Percentiles rank a stretch among this genome's conserved stretches.
phyloP scores from a whole-genome alignment of 2,329 filamentous ascomycete genomes.

The Penicillium brasilianum region DNA sequence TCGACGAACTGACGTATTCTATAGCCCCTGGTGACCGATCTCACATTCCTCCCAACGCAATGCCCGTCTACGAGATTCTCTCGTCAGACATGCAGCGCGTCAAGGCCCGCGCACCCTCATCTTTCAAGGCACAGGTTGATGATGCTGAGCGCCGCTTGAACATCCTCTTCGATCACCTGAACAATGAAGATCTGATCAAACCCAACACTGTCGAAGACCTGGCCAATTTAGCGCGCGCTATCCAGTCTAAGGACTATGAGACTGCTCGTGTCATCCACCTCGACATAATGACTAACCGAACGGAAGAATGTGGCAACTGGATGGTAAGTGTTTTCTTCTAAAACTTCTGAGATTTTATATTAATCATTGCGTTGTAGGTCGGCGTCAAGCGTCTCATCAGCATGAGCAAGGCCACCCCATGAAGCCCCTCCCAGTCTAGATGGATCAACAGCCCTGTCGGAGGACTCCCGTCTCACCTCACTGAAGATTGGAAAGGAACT shows the following conservation, averaged over 20 bases:
- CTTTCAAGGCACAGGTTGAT: conserved; percentile 85
- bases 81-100: conserved; percentile 86
- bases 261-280: conserved; percentile 71
- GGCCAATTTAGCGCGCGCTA: conserved; percentile 61
- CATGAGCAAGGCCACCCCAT: conserved; percentile 32
- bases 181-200: conserved; percentile 89
- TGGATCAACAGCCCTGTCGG: background rate
- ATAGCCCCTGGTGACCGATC: conserved; percentile 77
- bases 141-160: conserved; percentile 93
- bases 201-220: conserved; percentile 66
- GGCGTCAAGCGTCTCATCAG: conserved; percentile 32
- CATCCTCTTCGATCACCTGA: conserved; percentile 94
- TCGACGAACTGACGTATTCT: conserved; percentile 22
- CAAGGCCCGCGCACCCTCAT: conserved; percentile 80
- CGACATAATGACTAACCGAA: conserved; percentile 76
- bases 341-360: background rate
- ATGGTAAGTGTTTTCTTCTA: conserved; percentile 66
- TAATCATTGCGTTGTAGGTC: conserved; percentile 22
- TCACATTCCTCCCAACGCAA: conserved; percentile 79
- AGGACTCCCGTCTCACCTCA: conserved; percentile 11
- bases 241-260: conserved; percentile 72
- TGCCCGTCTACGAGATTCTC: conserved; percentile 80
- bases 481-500: conserved; percentile 8
- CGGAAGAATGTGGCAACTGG: conserved; percentile 82
- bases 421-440: conserved; percentile 3